Conservation (phyloP, 129 eudicot species). For the Silybum marianum region DNA sequence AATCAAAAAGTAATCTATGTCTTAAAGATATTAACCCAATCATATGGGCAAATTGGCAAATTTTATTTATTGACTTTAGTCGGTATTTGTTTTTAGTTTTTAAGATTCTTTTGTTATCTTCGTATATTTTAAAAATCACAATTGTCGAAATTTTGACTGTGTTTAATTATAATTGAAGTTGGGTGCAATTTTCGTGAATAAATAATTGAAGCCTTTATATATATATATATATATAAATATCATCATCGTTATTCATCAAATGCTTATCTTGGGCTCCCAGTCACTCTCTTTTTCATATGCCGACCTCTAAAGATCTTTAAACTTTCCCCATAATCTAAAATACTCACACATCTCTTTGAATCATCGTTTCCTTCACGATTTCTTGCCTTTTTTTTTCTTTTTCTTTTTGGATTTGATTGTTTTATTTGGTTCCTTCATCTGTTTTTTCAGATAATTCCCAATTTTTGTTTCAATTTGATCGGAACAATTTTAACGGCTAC, state of each 20-base stretch:
- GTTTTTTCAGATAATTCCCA: background rate
- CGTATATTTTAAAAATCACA: constrained; percentile 6
- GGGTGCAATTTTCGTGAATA: background rate
- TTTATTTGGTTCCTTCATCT: background rate
- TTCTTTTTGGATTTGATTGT: background rate
- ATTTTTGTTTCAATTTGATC: constrained; percentile 18
- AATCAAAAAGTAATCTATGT: background rate
- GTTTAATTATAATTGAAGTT: background rate
- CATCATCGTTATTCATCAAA: constrained; percentile 6
- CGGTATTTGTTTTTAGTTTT: constrained; percentile 25
- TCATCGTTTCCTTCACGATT: constrained; percentile 10
- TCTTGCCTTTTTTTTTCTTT: background rate
- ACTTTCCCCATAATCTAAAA: constrained; percentile 22
- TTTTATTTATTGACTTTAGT: constrained; percentile 20
- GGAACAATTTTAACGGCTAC: constrained; percentile 25
- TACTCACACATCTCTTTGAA: constrained; percentile 4
- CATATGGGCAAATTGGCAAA: background rate
- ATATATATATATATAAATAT: background rate
- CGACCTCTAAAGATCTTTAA: constrained; percentile 21
- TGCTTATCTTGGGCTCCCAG: constrained; percentile 20
- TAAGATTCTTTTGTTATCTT: background rate
- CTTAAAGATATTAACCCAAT: background rate
- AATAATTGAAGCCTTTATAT: constrained; percentile 8
- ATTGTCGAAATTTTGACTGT: background rate
- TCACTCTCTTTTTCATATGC: constrained; percentile 17